Percentiles rank a stretch among this genome's conserved stretches.
Evolutionary conservation across 352 stramenopile genomes (phyloP).

Genomic region (Phytophthora capsici): DNA sequence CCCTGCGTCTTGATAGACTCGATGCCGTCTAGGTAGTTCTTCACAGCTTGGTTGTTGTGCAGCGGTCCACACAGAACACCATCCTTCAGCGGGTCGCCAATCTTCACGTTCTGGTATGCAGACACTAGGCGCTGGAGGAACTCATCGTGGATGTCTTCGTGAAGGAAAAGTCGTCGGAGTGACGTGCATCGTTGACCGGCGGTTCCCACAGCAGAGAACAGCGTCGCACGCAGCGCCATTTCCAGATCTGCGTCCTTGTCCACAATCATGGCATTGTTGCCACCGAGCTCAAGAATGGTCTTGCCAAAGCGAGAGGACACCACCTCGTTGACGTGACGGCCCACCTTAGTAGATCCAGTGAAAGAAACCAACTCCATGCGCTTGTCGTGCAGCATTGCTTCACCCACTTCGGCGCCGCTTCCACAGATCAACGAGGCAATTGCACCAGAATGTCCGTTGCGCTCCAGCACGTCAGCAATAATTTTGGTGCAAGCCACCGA

Average conservation of each 20-base stretch:
- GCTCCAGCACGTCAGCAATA: conserved; percentile 87
- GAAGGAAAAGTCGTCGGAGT: conserved; percentile 91
- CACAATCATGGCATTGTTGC: conserved; percentile 96
- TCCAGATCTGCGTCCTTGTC: conserved; percentile 91
- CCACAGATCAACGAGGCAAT: conserved; percentile 89
- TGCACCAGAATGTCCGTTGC: conserved; percentile 82
- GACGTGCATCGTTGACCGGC: conserved; percentile 93
- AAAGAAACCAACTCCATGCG: conserved; percentile 92
- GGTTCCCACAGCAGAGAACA: conserved; percentile 93
- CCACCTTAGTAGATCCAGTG: conserved; percentile 90
- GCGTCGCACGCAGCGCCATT: conserved; percentile 87
- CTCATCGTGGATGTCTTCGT: conserved; percentile 92
- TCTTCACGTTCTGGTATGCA: conserved; percentile 90
- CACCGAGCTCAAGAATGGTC: conserved; percentile 91
- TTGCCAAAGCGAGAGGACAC: conserved; percentile 92
- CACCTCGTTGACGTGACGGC: conserved; percentile 86
- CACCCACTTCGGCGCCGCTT: conserved; percentile 82
- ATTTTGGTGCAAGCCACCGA: conserved; percentile 93
- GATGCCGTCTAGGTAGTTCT: conserved; percentile 88
- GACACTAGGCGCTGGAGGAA: conserved; percentile 85
- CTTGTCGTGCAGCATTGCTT: conserved; percentile 87
- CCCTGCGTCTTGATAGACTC: conserved; percentile 87
- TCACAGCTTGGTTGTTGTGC: conserved; percentile 76
- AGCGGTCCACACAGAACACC: conserved; percentile 86
- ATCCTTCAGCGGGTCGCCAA: conserved; percentile 88